These are phyloP conservation scores for Plectosphaerella plurivora DNA, from an alignment of 2,329 filamentous ascomycete genomes.

Conservation along the genomic window DNA sequence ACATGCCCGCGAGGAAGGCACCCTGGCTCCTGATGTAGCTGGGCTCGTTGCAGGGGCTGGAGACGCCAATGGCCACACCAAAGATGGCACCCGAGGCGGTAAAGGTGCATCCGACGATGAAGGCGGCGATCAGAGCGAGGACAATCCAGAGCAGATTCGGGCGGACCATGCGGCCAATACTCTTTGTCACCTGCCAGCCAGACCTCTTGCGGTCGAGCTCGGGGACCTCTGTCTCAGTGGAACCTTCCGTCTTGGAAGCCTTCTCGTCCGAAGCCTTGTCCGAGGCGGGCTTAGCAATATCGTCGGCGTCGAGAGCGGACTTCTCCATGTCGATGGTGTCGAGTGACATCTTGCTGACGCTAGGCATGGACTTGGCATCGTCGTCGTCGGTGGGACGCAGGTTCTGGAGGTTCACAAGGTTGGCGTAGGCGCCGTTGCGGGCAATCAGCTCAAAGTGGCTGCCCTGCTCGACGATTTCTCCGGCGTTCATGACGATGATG, in stretches of 20 bases:
- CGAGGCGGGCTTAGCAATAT: not conserved
- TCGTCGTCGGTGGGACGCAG: conserved; percentile 9
- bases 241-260: not conserved
- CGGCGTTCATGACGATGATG: conserved; percentile 61
- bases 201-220: conserved; percentile 12
- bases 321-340: conserved; percentile 9
- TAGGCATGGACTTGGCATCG: conserved; percentile 6
- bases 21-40: conserved; percentile 43
- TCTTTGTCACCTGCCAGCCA: conserved; percentile 12
- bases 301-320: not conserved
- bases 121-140: conserved; percentile 43
- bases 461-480: conserved; percentile 58
- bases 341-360: conserved; percentile 11
- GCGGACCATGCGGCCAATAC: conserved; percentile 14
- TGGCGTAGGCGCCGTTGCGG: conserved; percentile 27
- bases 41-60: conserved; percentile 45
- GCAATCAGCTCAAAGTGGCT: conserved; percentile 56
- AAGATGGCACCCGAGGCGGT: conserved; percentile 55
- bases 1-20: conserved; percentile 51
- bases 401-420: conserved; percentile 18
- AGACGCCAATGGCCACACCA: conserved; percentile 52
- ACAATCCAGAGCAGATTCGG: conserved; percentile 34
- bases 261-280: conserved; percentile 1
- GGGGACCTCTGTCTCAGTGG: conserved; percentile 1
- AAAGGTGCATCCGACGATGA: conserved; percentile 53